phyloP scores from a whole-genome alignment of 1,284 basidiomycete species.

The Agroathelia rolfsii region DNA sequence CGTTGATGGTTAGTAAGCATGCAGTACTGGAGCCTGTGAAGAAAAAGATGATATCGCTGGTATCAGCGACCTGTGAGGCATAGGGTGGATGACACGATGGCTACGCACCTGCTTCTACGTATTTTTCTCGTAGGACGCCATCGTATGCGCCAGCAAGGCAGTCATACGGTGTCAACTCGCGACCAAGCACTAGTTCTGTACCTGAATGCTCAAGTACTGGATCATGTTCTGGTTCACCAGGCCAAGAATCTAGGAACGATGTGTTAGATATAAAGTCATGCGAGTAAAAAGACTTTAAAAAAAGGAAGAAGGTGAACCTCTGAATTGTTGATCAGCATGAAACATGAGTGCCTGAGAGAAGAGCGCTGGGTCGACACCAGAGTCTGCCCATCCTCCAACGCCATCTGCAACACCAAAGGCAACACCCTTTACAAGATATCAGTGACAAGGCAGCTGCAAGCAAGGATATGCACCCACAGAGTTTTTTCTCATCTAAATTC shows the following conservation, averaged over 20 bases:
- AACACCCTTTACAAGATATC: conserved; percentile 57
- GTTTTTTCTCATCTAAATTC: conserved; percentile 55
- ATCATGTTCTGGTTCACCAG: conserved; percentile 53
- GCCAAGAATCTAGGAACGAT: conserved; percentile 63
- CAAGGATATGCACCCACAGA: conserved; percentile 71
- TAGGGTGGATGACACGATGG: too few relatives aligned
- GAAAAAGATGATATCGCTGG: conserved; percentile 3
- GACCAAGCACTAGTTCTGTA: conserved; percentile 45
- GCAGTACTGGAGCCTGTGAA: conserved; percentile 76
- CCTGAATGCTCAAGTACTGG: conserved; percentile 38
- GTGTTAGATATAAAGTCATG: too few relatives aligned
- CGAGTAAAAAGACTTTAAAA: too few relatives aligned
- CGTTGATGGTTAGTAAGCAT: conserved; percentile 70
- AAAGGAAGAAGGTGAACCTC: too few relatives aligned
- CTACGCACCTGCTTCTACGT: conserved; percentile 60
- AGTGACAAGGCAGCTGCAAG: conserved; percentile 3
- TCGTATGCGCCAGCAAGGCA: conserved; percentile 68
- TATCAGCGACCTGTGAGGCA: conserved; percentile 4
- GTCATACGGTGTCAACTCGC: conserved; percentile 61
- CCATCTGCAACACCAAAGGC: conserved; percentile 66
- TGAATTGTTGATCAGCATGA: too few relatives aligned
- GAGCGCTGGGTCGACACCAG: conserved; percentile 76
- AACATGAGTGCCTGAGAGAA: conserved; percentile 63
- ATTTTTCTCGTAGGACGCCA: conserved; percentile 59
- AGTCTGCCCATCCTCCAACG: conserved; percentile 64